These are phyloP conservation scores for Rachicladosporium sp. DNA, from an alignment of 2,329 filamentous ascomycete genomes.

Conservation along the genomic window DNA sequence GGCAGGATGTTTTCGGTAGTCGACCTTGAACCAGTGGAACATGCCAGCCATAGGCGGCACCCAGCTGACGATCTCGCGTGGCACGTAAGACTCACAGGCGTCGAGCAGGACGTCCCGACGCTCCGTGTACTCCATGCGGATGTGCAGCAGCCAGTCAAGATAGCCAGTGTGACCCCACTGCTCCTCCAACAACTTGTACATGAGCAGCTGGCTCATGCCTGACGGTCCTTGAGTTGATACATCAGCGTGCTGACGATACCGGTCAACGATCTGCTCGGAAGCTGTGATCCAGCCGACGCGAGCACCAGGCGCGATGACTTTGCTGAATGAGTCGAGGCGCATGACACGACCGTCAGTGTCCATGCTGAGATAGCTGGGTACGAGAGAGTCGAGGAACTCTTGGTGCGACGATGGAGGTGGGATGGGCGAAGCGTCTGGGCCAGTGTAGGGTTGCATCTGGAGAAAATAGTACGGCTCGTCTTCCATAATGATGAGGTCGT, in stretches of 20 bases:
- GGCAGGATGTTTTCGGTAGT: slow-evolving; percentile 54
- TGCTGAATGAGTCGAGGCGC: slow-evolving; percentile 85
- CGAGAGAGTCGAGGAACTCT: slow-evolving; percentile 61
- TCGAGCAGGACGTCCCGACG: slow-evolving; percentile 64
- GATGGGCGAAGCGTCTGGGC: slow-evolving; percentile 37
- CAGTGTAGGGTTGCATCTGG: slow-evolving; percentile 68
- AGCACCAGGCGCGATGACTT: slow-evolving; percentile 80
- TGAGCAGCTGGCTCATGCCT: slow-evolving; percentile 69
- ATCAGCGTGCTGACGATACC: slow-evolving; percentile 72
- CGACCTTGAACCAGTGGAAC: slow-evolving; percentile 75
- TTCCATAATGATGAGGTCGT: slow-evolving; percentile 78
- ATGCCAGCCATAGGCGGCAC: slow-evolving; percentile 73
- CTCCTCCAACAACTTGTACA: slow-evolving; percentile 86
- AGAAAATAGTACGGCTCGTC: slow-evolving; percentile 94
- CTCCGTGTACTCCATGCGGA: slow-evolving; percentile 69
- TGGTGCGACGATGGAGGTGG: slow-evolving; percentile 51
- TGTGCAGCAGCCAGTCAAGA: slow-evolving; percentile 73
- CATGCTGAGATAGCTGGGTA: slow-evolving; percentile 69
- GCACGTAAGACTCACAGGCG: slow-evolving; percentile 69
- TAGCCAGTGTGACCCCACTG: slow-evolving; percentile 90
- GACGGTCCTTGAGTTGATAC: slow-evolving; percentile 73
- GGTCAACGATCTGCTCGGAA: slow-evolving; percentile 70
- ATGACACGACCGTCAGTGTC: slow-evolving; percentile 80
- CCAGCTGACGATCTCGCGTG: slow-evolving; percentile 66
- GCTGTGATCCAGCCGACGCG: slow-evolving; percentile 87